Conservation (phyloP, 305 asterid species). For the Fraxinus sp. region DNA sequence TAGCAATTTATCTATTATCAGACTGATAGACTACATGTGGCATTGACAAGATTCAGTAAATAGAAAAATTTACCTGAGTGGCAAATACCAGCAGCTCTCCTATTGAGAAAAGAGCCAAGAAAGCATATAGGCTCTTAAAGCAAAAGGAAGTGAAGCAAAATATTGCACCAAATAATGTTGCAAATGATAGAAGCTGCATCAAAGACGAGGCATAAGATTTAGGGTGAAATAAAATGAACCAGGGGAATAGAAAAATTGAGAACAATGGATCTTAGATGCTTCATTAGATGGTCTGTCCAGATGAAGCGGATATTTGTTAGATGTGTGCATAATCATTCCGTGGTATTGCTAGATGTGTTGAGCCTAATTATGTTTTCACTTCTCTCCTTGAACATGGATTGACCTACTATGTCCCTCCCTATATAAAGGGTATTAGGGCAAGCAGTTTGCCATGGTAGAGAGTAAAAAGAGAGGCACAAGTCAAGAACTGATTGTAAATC, state of each 20-base stretch:
- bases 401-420: background rate
- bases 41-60: background rate
- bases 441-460: background rate
- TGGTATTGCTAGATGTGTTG: background rate
- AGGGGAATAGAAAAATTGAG: background rate
- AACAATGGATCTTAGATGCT: background rate
- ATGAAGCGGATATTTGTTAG: background rate
- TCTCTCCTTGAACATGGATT: background rate
- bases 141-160: constrained; percentile 91
- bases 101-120: constrained; percentile 63
- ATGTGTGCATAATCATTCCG: background rate
- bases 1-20: background rate
- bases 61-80: constrained; percentile 61
- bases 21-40: background rate
- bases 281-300: background rate
- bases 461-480: background rate
- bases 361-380: background rate
- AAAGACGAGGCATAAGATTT: constrained; percentile 3
- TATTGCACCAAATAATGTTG: constrained; percentile 66
- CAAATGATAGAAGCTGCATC: constrained; percentile 74
- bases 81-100: constrained; percentile 89
- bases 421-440: background rate
- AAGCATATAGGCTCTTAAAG: constrained; percentile 64
- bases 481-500: background rate
- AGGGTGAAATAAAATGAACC: background rate